Base-by-base conservation (phyloP, 2,329 filamentous ascomycete species). In the Nothopassalora personata region DNA sequence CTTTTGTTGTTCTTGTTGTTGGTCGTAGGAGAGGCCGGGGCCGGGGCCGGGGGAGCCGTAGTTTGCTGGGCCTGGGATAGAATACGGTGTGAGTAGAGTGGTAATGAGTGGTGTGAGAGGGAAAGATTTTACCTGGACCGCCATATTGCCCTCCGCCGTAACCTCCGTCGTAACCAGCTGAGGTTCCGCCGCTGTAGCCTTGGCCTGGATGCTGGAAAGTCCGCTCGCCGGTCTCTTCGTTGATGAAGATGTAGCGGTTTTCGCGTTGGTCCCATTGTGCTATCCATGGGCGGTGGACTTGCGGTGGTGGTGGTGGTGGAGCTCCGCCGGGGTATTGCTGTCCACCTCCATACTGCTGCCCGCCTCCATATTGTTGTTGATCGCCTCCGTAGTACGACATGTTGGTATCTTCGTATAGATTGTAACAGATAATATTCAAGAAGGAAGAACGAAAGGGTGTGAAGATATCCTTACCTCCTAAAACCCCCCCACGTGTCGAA, bases 201-300 rank as follows among this genome's bases (percentile, higher is more conserved):
- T 43, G 15, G 7, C 39, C 39, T 9, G 76, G 76, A 50, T 70
- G 68, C 31, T 78, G 69, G 62, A 72, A 76, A 48, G 69, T 75
- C 18, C 73, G 71, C 66, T 79, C 72, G 43, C 77, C 77, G 23
- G 72, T 80, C 63, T 78, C 70, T 56, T 76, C 71, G 68, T 80
- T 80, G 61, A 80, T 68, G 69, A 74, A 81, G 66, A 76, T 66
- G 71, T 74, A 80, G 64, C 76, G 73, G 39, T 71, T 62, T 23
- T 73, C 72, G 54, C 69, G 70, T 23, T 71, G 68, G 51, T 78
- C 74, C 76, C 76, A 80, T 53, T 73, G 72, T n/a, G 77, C 70
- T 48, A 72, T 64, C 78, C 78, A 80, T 15, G 77, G 77, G 34
- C 70, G 71, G 8, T 76, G 74, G 9, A 74, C 66, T 45, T 71